phyloP scores from a whole-genome alignment of 75 land plant genomes.

The Isoetes taiwanensis region DNA sequence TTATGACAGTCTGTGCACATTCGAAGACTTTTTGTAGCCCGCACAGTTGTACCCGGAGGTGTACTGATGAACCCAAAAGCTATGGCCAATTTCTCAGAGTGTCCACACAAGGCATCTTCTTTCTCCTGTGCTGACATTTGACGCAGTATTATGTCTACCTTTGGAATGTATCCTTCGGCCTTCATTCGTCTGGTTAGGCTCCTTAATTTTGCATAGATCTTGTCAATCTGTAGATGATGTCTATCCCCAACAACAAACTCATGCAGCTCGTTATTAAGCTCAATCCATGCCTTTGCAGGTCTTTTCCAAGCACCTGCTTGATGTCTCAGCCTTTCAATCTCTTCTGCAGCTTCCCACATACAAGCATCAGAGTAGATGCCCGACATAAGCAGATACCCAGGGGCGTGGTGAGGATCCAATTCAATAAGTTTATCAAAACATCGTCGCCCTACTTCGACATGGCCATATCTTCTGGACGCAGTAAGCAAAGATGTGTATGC shows the following conservation, averaged over 20 bases:
- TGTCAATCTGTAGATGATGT: constrained; percentile 8
- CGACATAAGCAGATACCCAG: too few relatives aligned
- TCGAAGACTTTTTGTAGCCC: constrained; percentile 30
- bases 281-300: constrained; percentile 9
- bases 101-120: constrained; percentile 29
- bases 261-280: constrained; percentile 11
- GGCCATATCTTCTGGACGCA: too few relatives aligned
- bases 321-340: neutral
- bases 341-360: neutral
- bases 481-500: too few relatives aligned
- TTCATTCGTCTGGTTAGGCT: neutral
- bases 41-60: constrained; percentile 19
- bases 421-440: too few relatives aligned
- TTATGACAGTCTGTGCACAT: constrained; percentile 43
- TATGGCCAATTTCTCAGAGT: constrained; percentile 44
- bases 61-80: constrained; percentile 33
- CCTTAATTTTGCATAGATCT: constrained; percentile 12
- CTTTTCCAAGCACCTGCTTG: constrained; percentile 7
- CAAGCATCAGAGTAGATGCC: too few relatives aligned
- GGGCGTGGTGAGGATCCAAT: too few relatives aligned
- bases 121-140: constrained; percentile 29
- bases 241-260: constrained; percentile 15
- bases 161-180: constrained; percentile 8
- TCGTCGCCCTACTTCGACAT: too few relatives aligned
- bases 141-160: constrained; percentile 3